These are phyloP conservation scores for Psidium guajava DNA, from an alignment of 345 rosid species.

Conservation along the genomic window DNA sequence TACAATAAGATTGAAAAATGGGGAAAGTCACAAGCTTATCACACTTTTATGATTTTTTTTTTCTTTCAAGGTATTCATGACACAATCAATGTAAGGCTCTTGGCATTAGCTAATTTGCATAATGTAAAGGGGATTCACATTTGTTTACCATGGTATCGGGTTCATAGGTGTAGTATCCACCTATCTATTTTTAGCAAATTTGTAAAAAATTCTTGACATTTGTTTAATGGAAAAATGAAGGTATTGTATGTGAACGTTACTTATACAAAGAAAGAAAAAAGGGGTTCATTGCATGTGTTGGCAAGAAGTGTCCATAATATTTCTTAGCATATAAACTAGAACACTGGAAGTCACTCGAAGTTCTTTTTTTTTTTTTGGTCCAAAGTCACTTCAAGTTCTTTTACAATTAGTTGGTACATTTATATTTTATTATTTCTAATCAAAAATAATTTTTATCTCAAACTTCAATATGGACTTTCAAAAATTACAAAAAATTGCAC, in stretches of 20 bases:
- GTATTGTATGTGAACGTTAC: too few relatives aligned
- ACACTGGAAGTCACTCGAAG: too few relatives aligned
- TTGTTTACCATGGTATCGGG: too few relatives aligned
- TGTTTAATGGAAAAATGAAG: neutral
- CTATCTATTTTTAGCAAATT: neutral
- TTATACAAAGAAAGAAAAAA: too few relatives aligned
- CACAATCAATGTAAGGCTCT: fast-evolving
- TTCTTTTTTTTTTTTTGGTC: too few relatives aligned
- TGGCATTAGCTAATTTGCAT: neutral
- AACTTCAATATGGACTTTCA: neutral
- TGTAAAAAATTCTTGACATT: neutral
- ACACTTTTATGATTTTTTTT: neutral
- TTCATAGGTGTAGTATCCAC: neutral
- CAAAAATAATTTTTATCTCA: too few relatives aligned
- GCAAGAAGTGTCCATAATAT: too few relatives aligned
- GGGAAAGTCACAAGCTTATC: fast-evolving
- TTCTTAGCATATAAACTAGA: too few relatives aligned
- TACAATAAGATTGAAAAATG: neutral
- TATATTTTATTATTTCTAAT: too few relatives aligned
- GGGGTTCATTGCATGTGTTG: too few relatives aligned
- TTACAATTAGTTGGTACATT: too few relatives aligned
- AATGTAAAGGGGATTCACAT: neutral
- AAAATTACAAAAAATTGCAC: neutral
- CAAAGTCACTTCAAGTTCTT: too few relatives aligned
- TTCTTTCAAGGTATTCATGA: neutral